Evolutionary conservation across 352 stramenopile genomes (phyloP), one percentile per base, ranked within the genome.

Genomic region (Globisporangium solare): DNA sequence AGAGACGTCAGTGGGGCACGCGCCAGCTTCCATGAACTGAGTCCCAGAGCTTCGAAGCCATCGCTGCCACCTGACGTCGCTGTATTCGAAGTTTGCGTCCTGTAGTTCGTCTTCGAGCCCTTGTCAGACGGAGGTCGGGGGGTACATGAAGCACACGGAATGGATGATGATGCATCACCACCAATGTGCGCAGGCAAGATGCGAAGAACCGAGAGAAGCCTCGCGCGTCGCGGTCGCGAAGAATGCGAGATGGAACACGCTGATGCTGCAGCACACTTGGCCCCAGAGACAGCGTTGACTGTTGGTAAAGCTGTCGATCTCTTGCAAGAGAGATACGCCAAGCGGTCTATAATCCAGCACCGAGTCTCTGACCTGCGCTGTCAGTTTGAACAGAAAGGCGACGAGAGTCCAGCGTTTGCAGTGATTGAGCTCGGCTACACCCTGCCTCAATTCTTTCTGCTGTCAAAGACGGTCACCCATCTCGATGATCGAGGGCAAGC

Each of bases 31-130:
- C n/a, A n/a, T n/a, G n/a, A n/a, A n/a, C n/a, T n/a, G n/a, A n/a
- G n/a, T n/a, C n/a, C n/a, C n/a, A n/a, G n/a, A n/a, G n/a, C n/a
- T n/a, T n/a, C n/a, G n/a, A n/a, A n/a, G n/a, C n/a, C 53, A 12
- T 69, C 51, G 0, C 63, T 66, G 20, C 54, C 64, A 13, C 27
- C 54, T 22, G 61, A 66, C 32, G 66, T 72, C 20, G 52, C 60
- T 51, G 48, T 37, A 53, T 51, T 72, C 37, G 40, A 59, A 45
- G 48, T 59, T 18, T 64, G 65, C 18, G 47, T 35, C 24, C 20
- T 53, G 27, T 62, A 54, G 47, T 54, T 54, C 0, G 46, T 68
- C 22, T 37, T 42, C 15, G 63, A 61, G 14, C 47, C 27, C 59
- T 50, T 35, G 45, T 32, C 18, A 22, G 24, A 27, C 5, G 24